Percentiles rank a stretch among this genome's conserved stretches.
phyloP scores from a whole-genome alignment of 2,329 filamentous ascomycete genomes.

The Hypocreales sp. region DNA sequence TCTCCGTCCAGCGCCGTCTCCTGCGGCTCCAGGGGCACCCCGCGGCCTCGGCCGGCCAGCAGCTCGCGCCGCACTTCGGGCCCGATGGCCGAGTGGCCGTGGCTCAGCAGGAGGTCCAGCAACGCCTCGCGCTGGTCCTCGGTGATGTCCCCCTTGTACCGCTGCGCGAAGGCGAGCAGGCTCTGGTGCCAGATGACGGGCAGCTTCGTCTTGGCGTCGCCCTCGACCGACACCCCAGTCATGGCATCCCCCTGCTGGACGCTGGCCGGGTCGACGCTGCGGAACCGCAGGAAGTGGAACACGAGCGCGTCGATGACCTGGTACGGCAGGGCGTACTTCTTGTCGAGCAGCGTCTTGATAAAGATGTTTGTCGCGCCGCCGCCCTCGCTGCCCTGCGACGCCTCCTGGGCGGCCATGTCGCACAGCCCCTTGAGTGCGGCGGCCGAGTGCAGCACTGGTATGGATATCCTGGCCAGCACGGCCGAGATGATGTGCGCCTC shows the following conservation, averaged over 20 bases:
- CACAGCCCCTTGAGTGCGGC: conserved; percentile 84
- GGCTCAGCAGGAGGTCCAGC: conserved; percentile 68
- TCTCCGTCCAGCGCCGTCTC: conserved; percentile 52
- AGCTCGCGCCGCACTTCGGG: conserved; percentile 84
- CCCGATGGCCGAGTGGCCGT: conserved; percentile 77
- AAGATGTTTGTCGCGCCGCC: conserved; percentile 91
- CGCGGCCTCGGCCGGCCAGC: conserved; percentile 73
- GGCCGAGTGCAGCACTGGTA: conserved; percentile 84
- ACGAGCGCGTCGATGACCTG: conserved; percentile 90
- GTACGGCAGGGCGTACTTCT: conserved; percentile 91
- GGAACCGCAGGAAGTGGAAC: conserved; percentile 90
- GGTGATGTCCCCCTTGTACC: conserved; percentile 91
- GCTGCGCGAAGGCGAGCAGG: conserved; percentile 78
- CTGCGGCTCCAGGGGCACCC: conserved; percentile 47
- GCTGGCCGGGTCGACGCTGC: conserved; percentile 47
- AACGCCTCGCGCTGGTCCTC: conserved; percentile 88
- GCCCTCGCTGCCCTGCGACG: conserved; percentile 65
- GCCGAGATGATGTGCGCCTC: conserved; percentile 87
- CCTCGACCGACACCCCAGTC: conserved; percentile 25
- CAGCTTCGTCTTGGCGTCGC: conserved; percentile 46
- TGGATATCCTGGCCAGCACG: conserved; percentile 69
- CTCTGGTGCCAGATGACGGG: conserved; percentile 97
- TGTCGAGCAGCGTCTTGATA: conserved; percentile 83
- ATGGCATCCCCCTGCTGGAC: conserved; percentile 38
- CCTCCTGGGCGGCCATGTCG: conserved; percentile 86